Evolutionary conservation across 106 monocot species (phyloP), one percentile per base, ranked within the genome.

Genomic region (Acorus calamus): DNA sequence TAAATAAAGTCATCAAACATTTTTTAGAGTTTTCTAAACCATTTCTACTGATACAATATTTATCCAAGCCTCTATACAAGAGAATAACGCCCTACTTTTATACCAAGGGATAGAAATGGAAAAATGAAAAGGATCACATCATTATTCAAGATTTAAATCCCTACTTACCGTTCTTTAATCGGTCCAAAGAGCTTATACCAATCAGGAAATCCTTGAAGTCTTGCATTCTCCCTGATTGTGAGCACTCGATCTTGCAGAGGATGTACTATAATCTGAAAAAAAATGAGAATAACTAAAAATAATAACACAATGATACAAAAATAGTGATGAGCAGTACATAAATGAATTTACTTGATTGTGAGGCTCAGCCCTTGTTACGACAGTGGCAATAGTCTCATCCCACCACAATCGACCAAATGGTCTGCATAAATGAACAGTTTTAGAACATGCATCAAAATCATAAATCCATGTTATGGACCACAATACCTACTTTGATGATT

Each of bases 141-240:
- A 44, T 42, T 48, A 65, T 5, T 7, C 8, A 62, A 62, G 7
- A 46, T 14, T 6, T 64, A 3, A 44, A 28, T 28, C 28, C 28
- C 28, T 28, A 28, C 28, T 28, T 80, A 92, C 89, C 84, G 57
- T 59, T 89, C 68, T 60, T 94, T 94, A 2, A 89, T 11, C 1
- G 89, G 79, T 1, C 94, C 94, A 11, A 49, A 55, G 3, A 94
- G 74, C 46, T 74, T 76, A 49, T 94, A 94, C 54, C 73, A 78
- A 52, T 94, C 94, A 0, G 94, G 94, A 65, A 94, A 96, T 0
- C 89, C 94, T 69, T 96, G 91, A 5, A 96, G 49, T 69, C 91
- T 85, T 11, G 96, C 96, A 77, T 96, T 96, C 59, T 96, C 96
- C 49, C 96, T 57, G 48, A 96, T 68, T 0, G 85, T 74, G 0